Percentiles rank a stretch among this genome's conserved stretches.
Evolutionary conservation across 108 stramenopile species (phyloP).

Genomic region (Thalassiosira profunda): DNA sequence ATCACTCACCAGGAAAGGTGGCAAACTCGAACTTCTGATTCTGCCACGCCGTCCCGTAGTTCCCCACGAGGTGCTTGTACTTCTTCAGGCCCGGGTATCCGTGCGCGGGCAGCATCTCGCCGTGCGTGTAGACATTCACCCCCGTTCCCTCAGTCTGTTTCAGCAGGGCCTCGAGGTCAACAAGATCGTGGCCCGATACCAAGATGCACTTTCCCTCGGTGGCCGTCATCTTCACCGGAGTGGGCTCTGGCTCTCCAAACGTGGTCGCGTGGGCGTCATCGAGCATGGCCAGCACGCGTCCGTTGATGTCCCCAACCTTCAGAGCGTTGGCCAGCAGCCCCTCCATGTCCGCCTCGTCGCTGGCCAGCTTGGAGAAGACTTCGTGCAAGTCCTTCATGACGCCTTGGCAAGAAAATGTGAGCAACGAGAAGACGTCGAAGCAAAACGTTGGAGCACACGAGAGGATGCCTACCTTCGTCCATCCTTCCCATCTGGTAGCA

Average conservation of each 20-base stretch:
- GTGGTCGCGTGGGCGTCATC: constrained; percentile 65
- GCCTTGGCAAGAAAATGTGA: no score
- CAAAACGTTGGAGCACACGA: no score
- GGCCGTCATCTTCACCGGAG: constrained; percentile 63
- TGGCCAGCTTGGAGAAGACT: constrained; percentile 62
- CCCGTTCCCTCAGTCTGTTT: constrained; percentile 87
- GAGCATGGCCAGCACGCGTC: constrained; percentile 60
- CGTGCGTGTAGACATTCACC: constrained; percentile 89
- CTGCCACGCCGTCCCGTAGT: constrained; percentile 89
- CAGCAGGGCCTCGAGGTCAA: constrained; percentile 69
- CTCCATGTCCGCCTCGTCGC: constrained; percentile 65
- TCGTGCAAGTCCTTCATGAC: constrained; percentile 68
- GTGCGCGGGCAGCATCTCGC: constrained; percentile 91
- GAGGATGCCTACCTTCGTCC: no score
- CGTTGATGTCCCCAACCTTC: constrained; percentile 70
- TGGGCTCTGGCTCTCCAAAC: constrained; percentile 74
- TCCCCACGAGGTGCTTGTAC: constrained; percentile 74
- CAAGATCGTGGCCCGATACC: constrained; percentile 82
- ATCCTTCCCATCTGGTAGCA: constrained; percentile 59
- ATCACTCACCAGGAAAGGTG: constrained; percentile 78
- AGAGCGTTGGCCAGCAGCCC: constrained; percentile 68
- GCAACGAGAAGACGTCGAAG: no score
- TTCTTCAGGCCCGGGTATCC: constrained; percentile 79
- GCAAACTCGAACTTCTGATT: constrained; percentile 87
- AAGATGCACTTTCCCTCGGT: constrained; percentile 79